A percentile compares a stretch with the other conserved stretches of the same genome.
phyloP scores from a whole-genome alignment of 2,329 filamentous ascomycete genomes.

The Ophiobolus disseminans region DNA sequence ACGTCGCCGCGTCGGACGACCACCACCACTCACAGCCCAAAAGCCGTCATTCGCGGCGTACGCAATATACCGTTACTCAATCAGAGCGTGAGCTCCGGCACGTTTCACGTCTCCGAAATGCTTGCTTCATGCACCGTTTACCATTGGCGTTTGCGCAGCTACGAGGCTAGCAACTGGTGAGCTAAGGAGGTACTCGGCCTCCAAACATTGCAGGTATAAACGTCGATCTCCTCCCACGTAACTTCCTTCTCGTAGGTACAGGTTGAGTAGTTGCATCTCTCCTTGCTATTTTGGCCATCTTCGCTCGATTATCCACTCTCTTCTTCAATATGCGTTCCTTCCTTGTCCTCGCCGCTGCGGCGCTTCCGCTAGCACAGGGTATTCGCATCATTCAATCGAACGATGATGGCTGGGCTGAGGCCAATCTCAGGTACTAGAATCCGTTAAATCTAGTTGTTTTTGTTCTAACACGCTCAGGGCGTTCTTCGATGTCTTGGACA shows the following conservation, averaged over 20 bases:
- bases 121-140: slow-evolving; percentile 4
- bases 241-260: neutral
- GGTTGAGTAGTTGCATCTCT: neutral
- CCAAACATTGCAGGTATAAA: slow-evolving; percentile 7
- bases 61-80: slow-evolving; percentile 36
- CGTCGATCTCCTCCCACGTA: neutral
- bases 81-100: slow-evolving; percentile 29
- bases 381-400: slow-evolving; percentile 64
- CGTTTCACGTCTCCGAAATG: slow-evolving; percentile 19
- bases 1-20: slow-evolving; percentile 23
- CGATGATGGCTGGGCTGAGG: slow-evolving; percentile 77
- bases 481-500: slow-evolving; percentile 63
- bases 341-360: slow-evolving; percentile 32
- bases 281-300: neutral
- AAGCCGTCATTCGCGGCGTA: slow-evolving; percentile 22
- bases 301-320: slow-evolving; percentile 44
- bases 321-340: slow-evolving; percentile 33
- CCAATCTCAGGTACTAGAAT: slow-evolving; percentile 63
- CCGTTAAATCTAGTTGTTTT: neutral
- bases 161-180: too few relatives aligned
- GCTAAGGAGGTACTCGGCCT: too few relatives aligned
- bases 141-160: slow-evolving; percentile 6
- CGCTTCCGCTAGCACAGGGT: slow-evolving; percentile 35
- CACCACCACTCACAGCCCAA: slow-evolving; percentile 34
- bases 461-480: slow-evolving; percentile 43